A percentile compares a stretch with the other conserved stretches of the same genome.
phyloP scores from a whole-genome alignment of 2,329 filamentous ascomycete species.

The Plectosphaerella cucumerina region DNA sequence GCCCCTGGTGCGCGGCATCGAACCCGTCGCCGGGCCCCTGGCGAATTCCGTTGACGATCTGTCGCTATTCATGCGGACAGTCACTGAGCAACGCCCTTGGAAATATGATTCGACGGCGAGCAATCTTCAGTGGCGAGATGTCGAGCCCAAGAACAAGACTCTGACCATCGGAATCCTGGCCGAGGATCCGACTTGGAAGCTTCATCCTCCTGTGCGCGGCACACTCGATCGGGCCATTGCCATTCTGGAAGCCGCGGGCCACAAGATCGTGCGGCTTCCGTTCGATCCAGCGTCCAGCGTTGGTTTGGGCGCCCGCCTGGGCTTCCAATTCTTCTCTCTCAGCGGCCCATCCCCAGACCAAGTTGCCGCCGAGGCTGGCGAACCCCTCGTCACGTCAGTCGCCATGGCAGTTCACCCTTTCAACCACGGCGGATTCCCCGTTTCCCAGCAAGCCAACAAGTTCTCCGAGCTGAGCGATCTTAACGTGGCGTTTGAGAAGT shows the following conservation, averaged over 20 bases:
- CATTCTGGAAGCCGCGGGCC: conserved; percentile 35
- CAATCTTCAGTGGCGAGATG: conserved; percentile 39
- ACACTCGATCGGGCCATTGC: conserved; percentile 35
- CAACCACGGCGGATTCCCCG: conserved; percentile 20
- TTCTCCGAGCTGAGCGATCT: conserved; percentile 37
- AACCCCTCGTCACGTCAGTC: conserved; percentile 38
- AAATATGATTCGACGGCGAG: conserved; percentile 35
- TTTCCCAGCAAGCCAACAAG: conserved; percentile 19
- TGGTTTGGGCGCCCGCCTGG: conserved; percentile 22
- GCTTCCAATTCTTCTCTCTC: conserved; percentile 36
- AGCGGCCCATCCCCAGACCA: conserved; percentile 22
- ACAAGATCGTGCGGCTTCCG: conserved; percentile 33
- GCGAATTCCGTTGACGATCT: conserved; percentile 34
- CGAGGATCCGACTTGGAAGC: conserved; percentile 40
- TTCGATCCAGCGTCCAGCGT: conserved; percentile 22
- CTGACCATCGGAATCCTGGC: conserved; percentile 44
- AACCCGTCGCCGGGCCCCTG: conserved; percentile 36
- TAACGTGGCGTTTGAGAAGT: conserved; percentile 24
- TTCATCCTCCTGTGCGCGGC: conserved; percentile 46
- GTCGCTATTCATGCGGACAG: conserved; percentile 32
- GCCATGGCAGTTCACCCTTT: conserved; percentile 11
- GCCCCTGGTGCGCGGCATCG: conserved; percentile 19
- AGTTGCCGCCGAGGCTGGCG: conserved; percentile 27
- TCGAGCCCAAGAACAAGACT: conserved; percentile 13
- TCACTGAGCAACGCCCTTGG: conserved; percentile 37